Conservation (phyloP, 78 protist genomes). For the Dictyostelium brefeldianum region DNA sequence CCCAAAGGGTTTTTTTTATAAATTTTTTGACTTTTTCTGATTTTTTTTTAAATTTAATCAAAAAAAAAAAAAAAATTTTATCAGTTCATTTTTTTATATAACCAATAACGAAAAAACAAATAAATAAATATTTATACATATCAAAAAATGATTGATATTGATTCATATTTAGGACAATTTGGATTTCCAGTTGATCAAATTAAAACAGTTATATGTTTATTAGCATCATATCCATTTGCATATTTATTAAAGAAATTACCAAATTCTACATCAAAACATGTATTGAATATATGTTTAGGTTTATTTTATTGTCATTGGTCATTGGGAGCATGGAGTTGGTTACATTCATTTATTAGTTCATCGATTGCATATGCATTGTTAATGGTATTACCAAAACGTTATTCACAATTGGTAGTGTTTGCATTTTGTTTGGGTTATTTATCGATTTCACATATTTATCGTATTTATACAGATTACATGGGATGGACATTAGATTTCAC, state of each 20-base stretch:
- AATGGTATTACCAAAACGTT: conserved; percentile 39
- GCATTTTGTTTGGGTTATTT: conserved; percentile 62
- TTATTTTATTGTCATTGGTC: conserved; percentile 47
- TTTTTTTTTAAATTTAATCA: too few relatives aligned
- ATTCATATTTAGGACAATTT: neutral
- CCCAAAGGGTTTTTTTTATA: too few relatives aligned
- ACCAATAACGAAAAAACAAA: too few relatives aligned
- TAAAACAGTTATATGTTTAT: conserved; percentile 65
- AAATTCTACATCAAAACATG: conserved; percentile 37
- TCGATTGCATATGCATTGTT: conserved; percentile 27
- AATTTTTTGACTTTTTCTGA: too few relatives aligned
- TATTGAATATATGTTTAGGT: conserved; percentile 57
- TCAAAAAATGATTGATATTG: neutral
- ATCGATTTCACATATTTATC: conserved; percentile 66
- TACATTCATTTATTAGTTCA: conserved; percentile 70
- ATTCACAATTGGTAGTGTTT: conserved; percentile 50
- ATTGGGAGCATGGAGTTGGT: conserved; percentile 66
- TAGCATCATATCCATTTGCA: conserved; percentile 74
- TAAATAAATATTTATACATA: too few relatives aligned
- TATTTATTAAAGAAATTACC: conserved; percentile 40
- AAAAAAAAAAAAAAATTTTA: too few relatives aligned
- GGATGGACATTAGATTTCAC: conserved; percentile 84
- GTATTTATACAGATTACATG: conserved; percentile 67
- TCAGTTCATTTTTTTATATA: too few relatives aligned
- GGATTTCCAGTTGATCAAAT: conserved; percentile 78